Base-by-base conservation (phyloP, 441 rosid species). In the Pelargonium fulgidum region DNA sequence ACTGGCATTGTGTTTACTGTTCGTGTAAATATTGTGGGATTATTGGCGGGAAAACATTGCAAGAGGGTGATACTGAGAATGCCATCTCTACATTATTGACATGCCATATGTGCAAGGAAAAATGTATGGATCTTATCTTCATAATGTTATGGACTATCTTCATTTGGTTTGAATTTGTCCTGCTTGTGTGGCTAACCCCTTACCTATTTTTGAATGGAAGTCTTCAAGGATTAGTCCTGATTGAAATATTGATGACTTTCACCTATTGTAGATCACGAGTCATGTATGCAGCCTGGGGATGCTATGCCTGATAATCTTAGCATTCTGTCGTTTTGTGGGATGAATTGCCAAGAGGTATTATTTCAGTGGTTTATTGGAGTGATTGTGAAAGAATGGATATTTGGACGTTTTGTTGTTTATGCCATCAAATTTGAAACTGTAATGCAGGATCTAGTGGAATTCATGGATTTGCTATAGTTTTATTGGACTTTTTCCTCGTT, bases 1-100 rank as follows among this genome's bases (percentile, higher is more conserved):
- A 85, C 64, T 94, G 99, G 99, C 83, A 84, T 73, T 94, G 99
- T 81, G 76, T 87, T 71, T 84, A 82, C 79, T 94, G 99, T 85
- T 80, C 87, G 26, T 94, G 99, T 83, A 92, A 94, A 84, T 85
- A 82, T 76, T 92, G 99, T 76, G 85, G 89, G 74, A 74, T 69
- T 73, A 78, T 73, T 75, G 78, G 76, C 61, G 80, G 75, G 71
- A 75, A 72, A 68, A 48, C 72, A 50, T 66, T 66, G 56, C 82
- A 70, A 68, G 70, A 45, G 68, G 73, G 68, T 39, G 76, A 72
- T 67, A 79, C 61, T 68, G 74, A 73, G 67, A 66, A 76, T 63
- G 67, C 66, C 22, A 61, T n/a, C 29, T 45, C 80, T 58, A 74
- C 83, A 11, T 73, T 86, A 68, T 52, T 63, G 61, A 75, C 79